Evolutionary conservation across 306 rosid genomes (phyloP), one percentile per base, ranked within the genome.

Genomic region (Senna tora): DNA sequence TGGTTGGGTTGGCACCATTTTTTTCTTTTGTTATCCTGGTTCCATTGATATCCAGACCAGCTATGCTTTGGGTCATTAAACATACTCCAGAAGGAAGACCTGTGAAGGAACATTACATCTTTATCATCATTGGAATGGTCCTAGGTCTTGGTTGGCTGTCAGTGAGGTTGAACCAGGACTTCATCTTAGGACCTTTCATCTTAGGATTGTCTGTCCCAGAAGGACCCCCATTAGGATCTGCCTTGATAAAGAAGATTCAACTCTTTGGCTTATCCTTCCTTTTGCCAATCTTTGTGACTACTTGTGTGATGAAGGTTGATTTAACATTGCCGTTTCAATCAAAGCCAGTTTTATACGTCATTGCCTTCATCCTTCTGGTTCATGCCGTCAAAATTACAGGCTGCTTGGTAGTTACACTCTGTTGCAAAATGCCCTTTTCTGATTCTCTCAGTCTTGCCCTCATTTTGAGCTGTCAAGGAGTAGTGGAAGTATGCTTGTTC

Each of bases 381-480:
- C 67, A 75, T 67, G 9, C 32, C 0, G 2, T 59, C 65, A 80
- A 89, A 71, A 7, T 80, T 3, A 13, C 50, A 12, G 79, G 70
- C 5, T 30, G 67, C 30, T 1, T 73, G 17, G 7, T 50, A 11
- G 5, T 74, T 63, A 54, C 80, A 15, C 30, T 75, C 36, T 60
- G 25, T 57, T 77, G 76, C 72, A 34, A 60, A 16, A 74, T 87
- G 36, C 85, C 90, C 39, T 30, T 83, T 0, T 74, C 16, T 20
- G 92, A 89, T 55, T 78, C 83, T 19, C 56, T 87, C 13, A 5
- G 77, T 3, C 39, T 89, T 19, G 52, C 81, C 73, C 75, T 85
- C 65, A 77, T 89, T 70, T 34, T 87, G 78, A 75, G 71, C 63
- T 34, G 51, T 86, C 82, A 75, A 81, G 92, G 90, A 2, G 57